These are phyloP conservation scores for Penicillium daleae DNA, from an alignment of 495 filamentous ascomycete genomes.

Conservation along the genomic window DNA sequence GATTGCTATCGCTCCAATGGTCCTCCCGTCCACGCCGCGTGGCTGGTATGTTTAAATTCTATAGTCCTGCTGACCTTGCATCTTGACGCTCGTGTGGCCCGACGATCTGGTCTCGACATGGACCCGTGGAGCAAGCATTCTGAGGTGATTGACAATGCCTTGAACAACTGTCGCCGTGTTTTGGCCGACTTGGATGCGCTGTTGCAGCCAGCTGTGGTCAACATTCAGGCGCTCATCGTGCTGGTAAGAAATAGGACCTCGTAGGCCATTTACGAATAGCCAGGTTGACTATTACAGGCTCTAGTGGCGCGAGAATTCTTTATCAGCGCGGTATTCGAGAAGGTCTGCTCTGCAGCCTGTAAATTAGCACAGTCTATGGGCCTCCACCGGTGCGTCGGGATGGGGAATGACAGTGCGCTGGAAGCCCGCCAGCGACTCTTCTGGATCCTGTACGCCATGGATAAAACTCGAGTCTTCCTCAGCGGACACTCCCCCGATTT, in stretches of 20 bases:
- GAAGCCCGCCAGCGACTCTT: conserved; percentile 7
- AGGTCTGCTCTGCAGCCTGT: background rate
- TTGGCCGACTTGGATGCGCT: background rate
- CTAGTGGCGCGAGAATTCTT: conserved; percentile 6
- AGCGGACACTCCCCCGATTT: background rate
- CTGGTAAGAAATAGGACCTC: background rate
- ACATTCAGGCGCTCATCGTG: conserved; percentile 7
- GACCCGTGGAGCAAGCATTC: background rate
- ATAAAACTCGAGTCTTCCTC: conserved; percentile 5
- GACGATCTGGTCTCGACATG: conserved; percentile 1
- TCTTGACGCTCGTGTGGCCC: conserved; percentile 1
- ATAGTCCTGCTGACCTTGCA: conserved; percentile 7
- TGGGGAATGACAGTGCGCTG: background rate
- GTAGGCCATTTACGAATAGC: background rate
- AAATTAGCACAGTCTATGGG: conserved; percentile 1
- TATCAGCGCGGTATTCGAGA: conserved; percentile 3
- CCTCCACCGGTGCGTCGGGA: background rate
- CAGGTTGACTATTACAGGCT: background rate
- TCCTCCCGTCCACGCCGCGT: background rate
- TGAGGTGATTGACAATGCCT: background rate
- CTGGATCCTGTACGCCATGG: conserved; percentile 1
- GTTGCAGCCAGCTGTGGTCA: background rate
- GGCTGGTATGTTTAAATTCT: background rate
- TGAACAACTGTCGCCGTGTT: conserved; percentile 2
- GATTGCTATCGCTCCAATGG: background rate